Evolutionary conservation across 768 basidiomycete species (phyloP), one percentile per base, ranked within the genome.

Genomic region (Suillus weaverae): DNA sequence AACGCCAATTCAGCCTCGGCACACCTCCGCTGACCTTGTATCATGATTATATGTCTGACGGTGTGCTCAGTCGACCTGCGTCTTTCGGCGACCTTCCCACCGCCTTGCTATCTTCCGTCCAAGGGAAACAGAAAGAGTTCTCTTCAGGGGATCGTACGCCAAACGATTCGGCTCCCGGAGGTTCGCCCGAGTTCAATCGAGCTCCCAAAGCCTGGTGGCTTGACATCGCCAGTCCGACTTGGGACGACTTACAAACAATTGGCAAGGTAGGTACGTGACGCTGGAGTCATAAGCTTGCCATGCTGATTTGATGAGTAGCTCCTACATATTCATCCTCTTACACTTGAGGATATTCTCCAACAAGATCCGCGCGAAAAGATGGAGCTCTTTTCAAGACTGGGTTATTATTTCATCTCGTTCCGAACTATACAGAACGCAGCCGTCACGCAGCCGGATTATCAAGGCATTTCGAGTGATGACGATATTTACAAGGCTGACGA

Each of bases 331-430:
- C 96, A 98, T 75, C 96, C 96, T 0, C 79, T 98, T 54, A 97
- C 95, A 0, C 81, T 97, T 14, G 96, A 98, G 76, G 95, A 98
- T 76, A 93, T 97, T 53, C 77, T 98, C 9, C 92, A 94, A 65
- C 89, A 92, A 77, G 95, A 98, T 65, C 90, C 93, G 18, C 84
- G 94, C 44, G 96, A 97, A 76, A 98, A 98, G 76, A 77, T 97
- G 20, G 95, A 97, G 71, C 78, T 89, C 22, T 97, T 96, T 72
- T 86, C 91, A 0, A 88, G 85, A 68, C 84, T 98, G 16, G 96
- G 95, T 2, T 98, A 98, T 77, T 94, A 96, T 73, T 94, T 98
- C 70, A 81, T 97, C 62, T 90, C 90, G 22, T 94, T 96, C 70
- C 85, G 92, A 54, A 89, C 94, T 1, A 85, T 95, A 60, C 92